phyloP scores from a whole-genome alignment of 495 filamentous ascomycete species.

The Aspergillus conjunctus region DNA sequence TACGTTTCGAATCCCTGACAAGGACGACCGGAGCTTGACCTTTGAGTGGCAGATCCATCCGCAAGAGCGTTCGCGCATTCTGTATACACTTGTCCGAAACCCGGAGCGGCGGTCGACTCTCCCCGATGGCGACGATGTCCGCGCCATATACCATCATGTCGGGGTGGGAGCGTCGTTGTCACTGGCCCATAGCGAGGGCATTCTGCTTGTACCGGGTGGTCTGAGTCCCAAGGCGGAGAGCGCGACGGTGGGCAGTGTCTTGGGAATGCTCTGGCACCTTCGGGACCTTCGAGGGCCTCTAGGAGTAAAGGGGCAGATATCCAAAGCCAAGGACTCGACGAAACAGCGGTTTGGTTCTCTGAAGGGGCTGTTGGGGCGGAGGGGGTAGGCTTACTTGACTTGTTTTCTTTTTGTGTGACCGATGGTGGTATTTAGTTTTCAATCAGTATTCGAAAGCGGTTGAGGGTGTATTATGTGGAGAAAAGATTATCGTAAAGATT shows the following conservation, averaged over 20 bases:
- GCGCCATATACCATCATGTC: conserved; percentile 16
- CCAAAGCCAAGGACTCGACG: neutral
- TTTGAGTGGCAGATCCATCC: conserved; percentile 20
- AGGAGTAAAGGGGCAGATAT: neutral
- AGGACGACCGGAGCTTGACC: neutral
- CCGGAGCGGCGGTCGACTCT: neutral
- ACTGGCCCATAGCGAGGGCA: conserved; percentile 12
- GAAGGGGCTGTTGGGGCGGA: too few species aligned
- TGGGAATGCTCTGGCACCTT: neutral
- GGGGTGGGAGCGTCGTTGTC: conserved; percentile 14
- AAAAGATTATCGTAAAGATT: too few species aligned
- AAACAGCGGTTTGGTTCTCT: too few species aligned
- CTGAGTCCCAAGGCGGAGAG: neutral
- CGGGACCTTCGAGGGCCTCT: neutral
- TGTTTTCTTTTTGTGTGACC: too few species aligned
- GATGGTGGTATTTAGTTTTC: too few species aligned
- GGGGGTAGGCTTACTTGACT: too few species aligned
- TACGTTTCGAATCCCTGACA: neutral
- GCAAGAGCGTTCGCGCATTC: conserved; percentile 1
- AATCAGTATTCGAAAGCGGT: too few species aligned
- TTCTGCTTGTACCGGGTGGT: conserved; percentile 2
- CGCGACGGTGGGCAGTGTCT: neutral
- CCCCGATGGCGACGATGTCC: neutral
- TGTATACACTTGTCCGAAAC: conserved; percentile 12
- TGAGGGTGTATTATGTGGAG: too few species aligned